These are phyloP conservation scores for Cadophora sp. DNA, from an alignment of 2,329 filamentous ascomycete genomes.

Conservation along the genomic window DNA sequence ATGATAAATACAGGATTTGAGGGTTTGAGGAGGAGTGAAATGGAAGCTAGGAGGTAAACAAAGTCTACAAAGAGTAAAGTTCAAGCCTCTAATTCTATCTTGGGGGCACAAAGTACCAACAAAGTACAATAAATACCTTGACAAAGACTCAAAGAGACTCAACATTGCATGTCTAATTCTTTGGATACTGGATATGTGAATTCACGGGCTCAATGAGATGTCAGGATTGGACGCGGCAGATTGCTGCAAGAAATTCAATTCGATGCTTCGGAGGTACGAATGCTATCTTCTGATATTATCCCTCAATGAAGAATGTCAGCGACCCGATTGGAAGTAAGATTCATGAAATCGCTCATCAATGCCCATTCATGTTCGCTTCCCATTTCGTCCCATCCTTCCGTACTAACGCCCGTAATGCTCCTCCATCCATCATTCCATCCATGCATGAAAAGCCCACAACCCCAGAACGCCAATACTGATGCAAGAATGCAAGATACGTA, in stretches of 20 bases:
- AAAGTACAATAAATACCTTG: too few species aligned
- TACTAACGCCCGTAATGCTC: constrained; percentile 1
- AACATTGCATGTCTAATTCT: too few species aligned
- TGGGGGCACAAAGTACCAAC: too few species aligned
- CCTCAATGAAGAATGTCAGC: not conserved
- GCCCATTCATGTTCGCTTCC: constrained; percentile 2
- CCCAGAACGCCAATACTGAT: constrained; percentile 4
- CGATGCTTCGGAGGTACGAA: not conserved
- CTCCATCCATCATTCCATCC: not conserved
- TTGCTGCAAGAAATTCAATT: not conserved
- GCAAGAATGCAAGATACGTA: not conserved
- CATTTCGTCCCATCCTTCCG: not conserved
- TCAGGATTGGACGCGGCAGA: not conserved
- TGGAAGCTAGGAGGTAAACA: too few species aligned
- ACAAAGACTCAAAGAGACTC: too few species aligned
- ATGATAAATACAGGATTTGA: too few species aligned
- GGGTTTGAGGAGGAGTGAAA: too few species aligned
- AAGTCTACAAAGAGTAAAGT: too few species aligned
- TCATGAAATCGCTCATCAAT: not conserved
- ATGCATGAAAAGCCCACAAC: not conserved
- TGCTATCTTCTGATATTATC: not conserved
- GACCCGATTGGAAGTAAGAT: not conserved
- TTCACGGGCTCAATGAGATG: not conserved
- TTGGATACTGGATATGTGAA: not conserved
- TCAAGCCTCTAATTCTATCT: too few species aligned